Evolutionary conservation across 257 asterid species (phyloP), one percentile per base, ranked within the genome.

Genomic region (Asclepias syriaca): DNA sequence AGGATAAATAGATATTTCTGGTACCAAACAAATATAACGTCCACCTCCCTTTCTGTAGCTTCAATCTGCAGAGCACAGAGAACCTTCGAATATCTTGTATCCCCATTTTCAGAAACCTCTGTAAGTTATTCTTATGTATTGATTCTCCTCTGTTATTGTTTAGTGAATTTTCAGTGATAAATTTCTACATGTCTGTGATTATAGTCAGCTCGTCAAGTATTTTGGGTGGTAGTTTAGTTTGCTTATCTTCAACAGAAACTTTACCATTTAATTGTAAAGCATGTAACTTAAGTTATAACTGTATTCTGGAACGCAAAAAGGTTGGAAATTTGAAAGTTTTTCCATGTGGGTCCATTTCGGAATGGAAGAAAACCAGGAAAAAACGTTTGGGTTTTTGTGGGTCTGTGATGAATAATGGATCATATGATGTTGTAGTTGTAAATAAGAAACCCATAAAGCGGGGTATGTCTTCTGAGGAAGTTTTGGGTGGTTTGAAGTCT

Each of bases 401-500:
- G 79, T 66, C 72, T 80, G 79, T 71, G 74, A 69, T 73, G 87
- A 85, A 83, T 72, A 81, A 81, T 3, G 39, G 39, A 80, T 85
- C 89, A 5, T 80, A 55, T 77, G 96, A 83, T 75, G 71, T 51
- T 65, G 83, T 71, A 51, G 68, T 77, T 74, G 67, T 74, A 53
- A 81, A 80, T 48, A 84, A 78, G 24, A 72, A 76, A 63, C 72
- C 64, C 50, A 75, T 56, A 68, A 89, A 77, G 39, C 39, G 2
- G 63, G 78, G 68, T 21, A 56, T 87, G 65, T 85, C 97, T 37
- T 66, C 95, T 45, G 87, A 83, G 74, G 93, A 92, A 71, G 75
- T 94, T 58, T 81, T 88, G 56, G 88, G 78, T 61, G 81, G 74
- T 59, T 77, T 94, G 85, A 91, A 85, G 86, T 88, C 96, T 45